Conservation (phyloP, 345 rosid species). For the Eucalyptus pauciflora region DNA sequence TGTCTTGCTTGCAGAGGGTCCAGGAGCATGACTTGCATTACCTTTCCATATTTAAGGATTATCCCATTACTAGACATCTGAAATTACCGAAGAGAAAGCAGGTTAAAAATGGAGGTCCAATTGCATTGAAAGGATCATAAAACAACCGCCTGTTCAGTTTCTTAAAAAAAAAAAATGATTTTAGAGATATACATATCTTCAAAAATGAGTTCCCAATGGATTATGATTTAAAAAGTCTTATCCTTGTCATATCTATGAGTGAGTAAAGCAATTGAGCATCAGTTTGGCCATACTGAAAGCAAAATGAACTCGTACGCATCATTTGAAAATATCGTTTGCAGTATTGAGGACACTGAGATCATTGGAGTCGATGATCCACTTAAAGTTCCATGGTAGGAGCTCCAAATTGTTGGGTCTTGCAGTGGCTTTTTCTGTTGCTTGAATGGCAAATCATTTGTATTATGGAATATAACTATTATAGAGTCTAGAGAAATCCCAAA, state of each 20-base stretch:
- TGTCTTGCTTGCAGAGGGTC: not conserved
- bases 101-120: not conserved
- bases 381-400: not conserved
- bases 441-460: not conserved
- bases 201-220: not conserved
- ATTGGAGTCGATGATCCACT: not conserved
- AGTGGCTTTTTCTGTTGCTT: not conserved
- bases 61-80: not conserved
- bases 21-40: not conserved
- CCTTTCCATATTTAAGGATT: not conserved
- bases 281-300: not conserved
- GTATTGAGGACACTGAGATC: not conserved
- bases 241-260: not conserved
- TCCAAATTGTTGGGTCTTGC: not conserved
- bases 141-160: not conserved
- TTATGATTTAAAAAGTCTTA: not conserved
- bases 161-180: not conserved
- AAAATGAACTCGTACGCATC: not conserved
- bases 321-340: not conserved
- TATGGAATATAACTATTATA: not conserved
- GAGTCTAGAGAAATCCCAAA: not conserved
- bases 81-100: not conserved
- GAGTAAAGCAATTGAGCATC: not conserved
- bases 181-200: not conserved
- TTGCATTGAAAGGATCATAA: not conserved